Conservation (phyloP, 805 yeast genomes). For the Spathaspora girioi region DNA sequence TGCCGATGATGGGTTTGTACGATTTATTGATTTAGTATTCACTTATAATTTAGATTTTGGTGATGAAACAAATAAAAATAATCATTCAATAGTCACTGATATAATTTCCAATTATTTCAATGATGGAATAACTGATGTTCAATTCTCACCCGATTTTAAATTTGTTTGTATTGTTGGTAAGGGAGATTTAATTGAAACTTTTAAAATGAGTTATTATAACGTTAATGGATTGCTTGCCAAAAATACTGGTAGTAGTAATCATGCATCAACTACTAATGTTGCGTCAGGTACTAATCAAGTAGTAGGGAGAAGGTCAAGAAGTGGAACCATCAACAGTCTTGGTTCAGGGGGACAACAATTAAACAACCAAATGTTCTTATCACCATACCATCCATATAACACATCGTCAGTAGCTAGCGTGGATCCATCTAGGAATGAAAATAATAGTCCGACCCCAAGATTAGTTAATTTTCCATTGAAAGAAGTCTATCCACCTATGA, state of each 20-base stretch:
- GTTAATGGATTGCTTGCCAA: slow-evolving; percentile 30
- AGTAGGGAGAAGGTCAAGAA: slow-evolving; percentile 31
- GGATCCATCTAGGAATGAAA: slow-evolving; percentile 15
- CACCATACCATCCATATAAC: background rate
- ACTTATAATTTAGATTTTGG: slow-evolving; percentile 28
- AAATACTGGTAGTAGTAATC: slow-evolving; percentile 6
- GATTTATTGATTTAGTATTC: slow-evolving; percentile 49
- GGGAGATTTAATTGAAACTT: slow-evolving; percentile 47
- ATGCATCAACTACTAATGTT: slow-evolving; percentile 1
- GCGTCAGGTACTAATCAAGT: background rate
- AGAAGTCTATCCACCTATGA: slow-evolving; percentile 24
- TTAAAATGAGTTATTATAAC: slow-evolving; percentile 38
- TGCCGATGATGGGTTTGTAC: slow-evolving; percentile 61
- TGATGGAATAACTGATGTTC: slow-evolving; percentile 55
- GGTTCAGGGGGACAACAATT: slow-evolving; percentile 9
- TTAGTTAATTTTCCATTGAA: background rate
- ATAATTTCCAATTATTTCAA: slow-evolving; percentile 58
- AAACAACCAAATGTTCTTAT: background rate
- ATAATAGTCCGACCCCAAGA: slow-evolving; percentile 5
- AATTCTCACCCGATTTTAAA: slow-evolving; percentile 46
- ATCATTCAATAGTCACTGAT: slow-evolving; percentile 39
- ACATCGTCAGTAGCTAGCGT: background rate
- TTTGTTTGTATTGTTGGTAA: slow-evolving; percentile 48
- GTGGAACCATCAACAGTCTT: slow-evolving; percentile 35
- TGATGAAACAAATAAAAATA: slow-evolving; percentile 12